phyloP scores from a whole-genome alignment of 1,284 basidiomycete species.

The Apiotrichum brassicae region DNA sequence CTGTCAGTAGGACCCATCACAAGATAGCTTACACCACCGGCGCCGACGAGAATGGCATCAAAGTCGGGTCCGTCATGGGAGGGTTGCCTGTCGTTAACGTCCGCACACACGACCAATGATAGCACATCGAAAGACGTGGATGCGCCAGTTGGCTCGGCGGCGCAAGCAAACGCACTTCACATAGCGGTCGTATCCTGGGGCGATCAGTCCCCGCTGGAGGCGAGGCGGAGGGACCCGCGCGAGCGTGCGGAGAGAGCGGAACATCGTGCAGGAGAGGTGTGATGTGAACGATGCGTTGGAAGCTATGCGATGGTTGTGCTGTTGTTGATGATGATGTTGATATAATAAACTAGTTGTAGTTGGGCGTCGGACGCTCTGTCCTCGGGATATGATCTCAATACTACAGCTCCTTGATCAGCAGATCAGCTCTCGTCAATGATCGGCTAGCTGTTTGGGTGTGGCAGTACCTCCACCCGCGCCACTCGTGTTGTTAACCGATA shows the following conservation, averaged over 20 bases:
- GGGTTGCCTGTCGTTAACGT: constrained; percentile 6
- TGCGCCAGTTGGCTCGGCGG: neutral
- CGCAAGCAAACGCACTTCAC: constrained; percentile 1
- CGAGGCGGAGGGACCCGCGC: neutral
- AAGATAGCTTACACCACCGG: constrained; percentile 29
- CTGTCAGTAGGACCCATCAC: neutral
- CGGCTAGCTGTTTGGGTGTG: no score
- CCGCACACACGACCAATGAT: no score
- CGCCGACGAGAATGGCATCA: constrained; percentile 33
- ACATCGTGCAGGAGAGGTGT: neutral
- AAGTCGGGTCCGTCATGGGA: constrained; percentile 9
- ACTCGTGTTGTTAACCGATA: no score
- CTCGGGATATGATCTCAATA: no score
- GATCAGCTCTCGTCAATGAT: no score
- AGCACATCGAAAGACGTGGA: no score
- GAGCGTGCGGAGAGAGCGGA: neutral
- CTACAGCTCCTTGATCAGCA: no score
- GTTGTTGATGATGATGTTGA: no score
- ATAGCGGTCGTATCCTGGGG: constrained; percentile 6
- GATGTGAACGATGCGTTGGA: neutral
- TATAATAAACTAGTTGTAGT: no score
- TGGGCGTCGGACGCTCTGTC: no score
- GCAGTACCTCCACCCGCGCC: no score
- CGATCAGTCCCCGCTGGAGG: constrained; percentile 4
- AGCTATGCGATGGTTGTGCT: no score